A percentile compares a stretch with the other conserved stretches of the same genome.
Conservation (phyloP, 768 basidiomycete species). For the Auricularia heimuer region DNA sequence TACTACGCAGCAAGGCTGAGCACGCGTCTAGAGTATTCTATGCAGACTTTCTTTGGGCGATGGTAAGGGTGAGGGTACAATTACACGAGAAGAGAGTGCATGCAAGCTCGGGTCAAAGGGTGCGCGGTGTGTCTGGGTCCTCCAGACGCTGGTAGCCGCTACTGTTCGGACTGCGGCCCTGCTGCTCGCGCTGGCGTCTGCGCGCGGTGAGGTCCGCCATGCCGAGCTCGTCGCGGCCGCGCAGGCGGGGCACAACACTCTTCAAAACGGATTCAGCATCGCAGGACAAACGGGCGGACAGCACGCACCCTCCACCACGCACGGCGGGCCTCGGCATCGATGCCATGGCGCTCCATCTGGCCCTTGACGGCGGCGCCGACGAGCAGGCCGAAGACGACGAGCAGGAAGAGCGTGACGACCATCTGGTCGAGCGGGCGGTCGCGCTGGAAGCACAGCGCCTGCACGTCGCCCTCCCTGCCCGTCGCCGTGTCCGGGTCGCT, state of each 20-base stretch:
- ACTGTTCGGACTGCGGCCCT: no score
- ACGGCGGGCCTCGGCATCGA: not conserved
- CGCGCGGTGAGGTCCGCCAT: not conserved
- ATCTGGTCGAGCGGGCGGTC: slow-evolving; percentile 94
- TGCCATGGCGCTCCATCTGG: slow-evolving; percentile 42
- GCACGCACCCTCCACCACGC: not conserved
- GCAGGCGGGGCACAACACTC: not conserved
- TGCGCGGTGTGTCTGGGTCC: not conserved
- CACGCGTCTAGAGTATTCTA: no score
- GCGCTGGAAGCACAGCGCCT: slow-evolving; percentile 91
- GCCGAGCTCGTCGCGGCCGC: not conserved
- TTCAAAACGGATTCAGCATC: not conserved
- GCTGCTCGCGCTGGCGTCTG: not conserved
- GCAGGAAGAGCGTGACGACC: slow-evolving; percentile 81
- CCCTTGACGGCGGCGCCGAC: slow-evolving; percentile 77
- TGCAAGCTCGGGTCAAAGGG: no score
- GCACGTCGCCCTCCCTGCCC: slow-evolving; percentile 91
- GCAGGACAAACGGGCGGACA: not conserved
- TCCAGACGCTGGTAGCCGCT: not conserved
- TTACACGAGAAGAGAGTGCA: no score
- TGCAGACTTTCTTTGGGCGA: no score
- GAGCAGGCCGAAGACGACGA: slow-evolving; percentile 79
- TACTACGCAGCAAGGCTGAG: no score
- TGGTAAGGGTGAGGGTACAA: no score
- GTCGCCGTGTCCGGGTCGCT: slow-evolving; percentile 88